Evolutionary conservation across 1,284 basidiomycete species (phyloP), one percentile per base, ranked within the genome.

Genomic region (Porphyrellus sp.): DNA sequence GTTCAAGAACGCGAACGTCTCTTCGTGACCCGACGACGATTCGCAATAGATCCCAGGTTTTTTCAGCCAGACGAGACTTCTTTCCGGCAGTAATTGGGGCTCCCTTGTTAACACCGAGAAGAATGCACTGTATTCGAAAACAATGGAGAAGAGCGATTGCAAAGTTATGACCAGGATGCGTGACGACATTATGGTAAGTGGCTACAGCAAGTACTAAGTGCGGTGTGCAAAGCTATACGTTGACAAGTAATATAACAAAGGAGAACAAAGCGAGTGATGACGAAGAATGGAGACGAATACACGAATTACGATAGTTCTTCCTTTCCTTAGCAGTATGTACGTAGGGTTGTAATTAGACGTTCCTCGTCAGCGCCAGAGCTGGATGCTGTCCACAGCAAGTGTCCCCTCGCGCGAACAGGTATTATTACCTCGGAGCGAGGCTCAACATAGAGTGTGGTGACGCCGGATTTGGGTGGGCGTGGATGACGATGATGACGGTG

Each of bases 291-390:
- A 25, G 41, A 53, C 31, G 27, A 49, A 54, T 54, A 64, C 39
- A 54, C 13, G 25, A 18, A 63, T 59, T 52, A 62, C 46, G 53
- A 39, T 25, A 39, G 56, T 48, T 38, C 37, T 51, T 60, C 60
- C 64, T 53, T 61, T 61, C 60, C 52, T 43, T 54, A 18, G 43
- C 56, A 30, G 18, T n/a, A n/a, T 31, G 30, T 31, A 44, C 15
- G 21, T 43, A 24, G 40, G 27, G 27, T 39, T 49, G 52, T 49
- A 51, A 62, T 64, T 65, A 66, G 47, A 58, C 56, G n/a, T 41
- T 28, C 23, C 23, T 45, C 42, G 41, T 48, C 37, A 15, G 40
- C 49, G 45, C 40, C 25, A 39, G 49, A 35, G 49, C 49, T 27
- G 18, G 38, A 31, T 20, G 38, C n/a, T 49, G 45, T 47, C 51